These are phyloP conservation scores for Arxiozyma slooffiae DNA, from an alignment of 1,139 yeast genomes.

Conservation along the genomic window DNA sequence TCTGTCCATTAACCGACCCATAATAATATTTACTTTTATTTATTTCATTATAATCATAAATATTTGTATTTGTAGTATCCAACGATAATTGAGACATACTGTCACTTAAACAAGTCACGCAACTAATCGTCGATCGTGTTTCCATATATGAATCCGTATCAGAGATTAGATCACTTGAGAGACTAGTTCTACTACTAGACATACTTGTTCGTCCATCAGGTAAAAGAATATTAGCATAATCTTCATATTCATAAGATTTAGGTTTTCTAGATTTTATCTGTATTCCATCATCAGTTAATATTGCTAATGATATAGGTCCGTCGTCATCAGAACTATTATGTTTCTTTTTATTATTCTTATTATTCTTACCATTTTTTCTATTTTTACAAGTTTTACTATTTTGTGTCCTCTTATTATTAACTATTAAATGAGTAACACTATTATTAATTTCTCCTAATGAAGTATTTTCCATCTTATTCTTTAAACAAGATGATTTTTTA, in stretches of 20 bases:
- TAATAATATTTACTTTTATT: constrained; percentile 2
- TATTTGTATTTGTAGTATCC: not conserved
- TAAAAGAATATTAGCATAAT: constrained; percentile 4
- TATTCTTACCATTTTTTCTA: not conserved
- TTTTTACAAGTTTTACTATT: not conserved
- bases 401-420: not conserved
- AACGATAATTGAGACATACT: constrained; percentile 6
- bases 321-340: constrained; percentile 4
- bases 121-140: constrained; percentile 27
- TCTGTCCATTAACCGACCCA: constrained; percentile 16
- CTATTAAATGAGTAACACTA: not conserved
- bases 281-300: constrained; percentile 13
- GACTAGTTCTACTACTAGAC: constrained; percentile 14
- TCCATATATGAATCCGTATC: constrained; percentile 19
- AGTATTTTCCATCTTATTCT: not conserved
- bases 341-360: not conserved
- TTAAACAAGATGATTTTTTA: not conserved
- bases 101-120: constrained; percentile 30
- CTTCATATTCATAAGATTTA: constrained; percentile 8
- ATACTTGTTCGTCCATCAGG: constrained; percentile 8
- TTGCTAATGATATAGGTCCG: constrained; percentile 12
- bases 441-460: not conserved
- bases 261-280: constrained; percentile 13
- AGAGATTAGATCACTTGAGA: constrained; percentile 11
- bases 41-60: constrained; percentile 6